Percentiles rank a stretch among this genome's conserved stretches.
Conservation (phyloP, 148 eudicot genomes). For the Drosera capensis region DNA sequence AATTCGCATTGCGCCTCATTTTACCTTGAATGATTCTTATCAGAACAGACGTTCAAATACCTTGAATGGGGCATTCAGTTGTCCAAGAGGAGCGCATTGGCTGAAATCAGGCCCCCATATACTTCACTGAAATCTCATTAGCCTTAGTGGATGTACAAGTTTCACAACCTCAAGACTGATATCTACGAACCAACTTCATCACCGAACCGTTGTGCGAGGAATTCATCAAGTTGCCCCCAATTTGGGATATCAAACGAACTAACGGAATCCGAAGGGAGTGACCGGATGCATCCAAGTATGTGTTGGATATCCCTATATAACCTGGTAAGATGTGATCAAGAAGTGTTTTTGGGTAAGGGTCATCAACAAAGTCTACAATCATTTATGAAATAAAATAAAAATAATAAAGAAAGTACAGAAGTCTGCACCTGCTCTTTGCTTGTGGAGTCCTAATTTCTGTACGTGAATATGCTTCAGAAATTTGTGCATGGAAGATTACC, state of each 20-base stretch:
- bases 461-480: slow-evolving; percentile 64
- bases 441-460: slow-evolving; percentile 72
- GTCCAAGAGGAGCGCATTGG: background rate
- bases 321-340: slow-evolving; percentile 17
- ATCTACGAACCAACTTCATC: slow-evolving; percentile 32
- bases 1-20: no score
- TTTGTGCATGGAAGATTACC: slow-evolving; percentile 65
- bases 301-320: slow-evolving; percentile 58
- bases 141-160: background rate
- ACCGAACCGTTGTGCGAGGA: slow-evolving; percentile 54
- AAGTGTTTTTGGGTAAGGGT: background rate
- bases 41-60: no score
- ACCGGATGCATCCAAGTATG: slow-evolving; percentile 81
- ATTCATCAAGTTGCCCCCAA: slow-evolving; percentile 87
- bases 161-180: slow-evolving; percentile 9
- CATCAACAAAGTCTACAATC: background rate
- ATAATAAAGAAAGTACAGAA: background rate
- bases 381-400: background rate
- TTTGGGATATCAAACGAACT: slow-evolving; percentile 41
- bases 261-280: slow-evolving; percentile 60
- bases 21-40: no score
- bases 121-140: background rate
- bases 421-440: slow-evolving; percentile 60
- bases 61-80: no score
- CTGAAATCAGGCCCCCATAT: slow-evolving; percentile 2